These are phyloP conservation scores for Rickenella mellea DNA, from an alignment of 768 basidiomycete genomes.

Conservation along the genomic window DNA sequence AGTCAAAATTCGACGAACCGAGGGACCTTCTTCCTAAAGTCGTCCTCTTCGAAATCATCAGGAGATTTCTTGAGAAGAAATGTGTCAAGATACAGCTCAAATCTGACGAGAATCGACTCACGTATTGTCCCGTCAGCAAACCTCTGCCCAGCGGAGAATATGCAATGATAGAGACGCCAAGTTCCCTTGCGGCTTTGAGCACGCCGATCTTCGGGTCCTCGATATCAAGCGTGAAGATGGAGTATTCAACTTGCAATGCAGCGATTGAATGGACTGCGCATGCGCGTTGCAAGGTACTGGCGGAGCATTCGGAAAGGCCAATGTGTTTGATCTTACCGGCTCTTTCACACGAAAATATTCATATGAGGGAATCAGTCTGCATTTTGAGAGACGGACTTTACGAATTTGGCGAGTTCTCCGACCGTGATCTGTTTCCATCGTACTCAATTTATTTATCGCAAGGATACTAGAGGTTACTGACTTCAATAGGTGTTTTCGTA, in stretches of 20 bases:
- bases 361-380: neutral
- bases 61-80: conserved; percentile 18
- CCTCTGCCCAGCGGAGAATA: conserved; percentile 44
- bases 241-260: conserved; percentile 36
- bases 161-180: conserved; percentile 35
- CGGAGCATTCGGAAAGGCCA: conserved; percentile 23
- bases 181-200: conserved; percentile 30
- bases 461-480: neutral
- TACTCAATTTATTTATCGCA: neutral
- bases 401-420: conserved; percentile 8
- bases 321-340: conserved; percentile 26
- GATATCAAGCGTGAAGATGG: conserved; percentile 33
- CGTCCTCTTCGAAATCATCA: conserved; percentile 20
- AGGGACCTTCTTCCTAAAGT: conserved; percentile 16
- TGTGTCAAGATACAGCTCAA: conserved; percentile 1
- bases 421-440: conserved; percentile 8
- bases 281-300: conserved; percentile 14
- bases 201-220: conserved; percentile 30
- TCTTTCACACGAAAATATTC: conserved; percentile 7
- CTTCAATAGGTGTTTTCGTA: neutral
- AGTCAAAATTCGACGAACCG: conserved; percentile 11
- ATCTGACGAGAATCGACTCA: conserved; percentile 11
- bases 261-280: conserved; percentile 35
- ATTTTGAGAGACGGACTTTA: conserved; percentile 1
- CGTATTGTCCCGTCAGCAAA: conserved; percentile 35